These are phyloP conservation scores for Geoglossum cookeanum DNA, from an alignment of 2,329 filamentous ascomycete genomes.

Conservation along the genomic window DNA sequence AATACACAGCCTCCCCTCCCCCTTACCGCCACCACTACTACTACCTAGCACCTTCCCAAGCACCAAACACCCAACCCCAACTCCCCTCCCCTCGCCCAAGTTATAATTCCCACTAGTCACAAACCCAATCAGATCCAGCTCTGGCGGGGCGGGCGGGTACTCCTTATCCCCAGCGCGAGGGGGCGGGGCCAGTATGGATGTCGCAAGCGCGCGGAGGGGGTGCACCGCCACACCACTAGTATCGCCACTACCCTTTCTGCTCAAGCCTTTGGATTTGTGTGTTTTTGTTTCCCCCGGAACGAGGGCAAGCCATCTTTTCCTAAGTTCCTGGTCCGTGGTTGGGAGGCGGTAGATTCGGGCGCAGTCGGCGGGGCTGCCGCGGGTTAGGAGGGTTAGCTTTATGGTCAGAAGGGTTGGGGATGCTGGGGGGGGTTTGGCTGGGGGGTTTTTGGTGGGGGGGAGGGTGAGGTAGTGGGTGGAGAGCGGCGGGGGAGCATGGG, in stretches of 20 bases:
- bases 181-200: neutral
- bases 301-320: slow-evolving; percentile 52
- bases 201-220: neutral
- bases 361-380: slow-evolving; percentile 51
- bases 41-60: slow-evolving; percentile 30
- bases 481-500: too few species aligned
- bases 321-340: slow-evolving; percentile 31
- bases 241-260: too few species aligned
- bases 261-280: neutral
- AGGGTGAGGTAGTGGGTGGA: slow-evolving; percentile 13
- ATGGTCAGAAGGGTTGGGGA: slow-evolving; percentile 33
- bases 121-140: slow-evolving; percentile 68
- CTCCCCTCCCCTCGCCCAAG: slow-evolving; percentile 54
- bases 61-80: slow-evolving; percentile 54
- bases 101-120: slow-evolving; percentile 76
- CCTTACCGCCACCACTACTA: slow-evolving; percentile 10
- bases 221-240: neutral
- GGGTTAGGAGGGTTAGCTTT: slow-evolving; percentile 44
- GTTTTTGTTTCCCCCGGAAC: slow-evolving; percentile 15
- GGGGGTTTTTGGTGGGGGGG: slow-evolving; percentile 5
- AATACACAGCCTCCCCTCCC: slow-evolving; percentile 47
- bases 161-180: slow-evolving; percentile 17
- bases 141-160: slow-evolving; percentile 51
- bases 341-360: slow-evolving; percentile 80
- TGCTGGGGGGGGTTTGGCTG: slow-evolving; percentile 9